Conservation (phyloP, 345 rosid species). For the Syzygium oleosum region DNA sequence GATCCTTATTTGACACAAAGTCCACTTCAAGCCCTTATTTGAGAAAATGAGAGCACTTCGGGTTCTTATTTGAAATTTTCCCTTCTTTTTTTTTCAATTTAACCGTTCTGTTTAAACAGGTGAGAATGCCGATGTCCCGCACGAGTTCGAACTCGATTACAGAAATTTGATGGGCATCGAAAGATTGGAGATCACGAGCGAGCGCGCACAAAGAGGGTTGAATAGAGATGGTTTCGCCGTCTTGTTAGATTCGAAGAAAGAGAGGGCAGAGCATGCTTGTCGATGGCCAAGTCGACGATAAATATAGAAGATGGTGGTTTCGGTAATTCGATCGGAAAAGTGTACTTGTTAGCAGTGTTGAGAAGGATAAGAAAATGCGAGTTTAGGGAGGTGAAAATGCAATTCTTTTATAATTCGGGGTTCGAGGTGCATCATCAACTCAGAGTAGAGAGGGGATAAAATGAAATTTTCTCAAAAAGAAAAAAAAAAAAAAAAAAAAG, state of each 20-base stretch:
- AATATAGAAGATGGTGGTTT: neutral
- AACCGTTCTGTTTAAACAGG: neutral
- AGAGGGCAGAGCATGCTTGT: neutral
- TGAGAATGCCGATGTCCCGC: rapidly evolving
- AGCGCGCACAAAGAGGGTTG: neutral
- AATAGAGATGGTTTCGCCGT: neutral
- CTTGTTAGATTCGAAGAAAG: neutral
- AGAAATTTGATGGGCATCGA: rapidly evolving
- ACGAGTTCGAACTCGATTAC: rapidly evolving
- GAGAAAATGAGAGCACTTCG: no score
- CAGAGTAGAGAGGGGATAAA: neutral
- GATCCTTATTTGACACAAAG: no score
- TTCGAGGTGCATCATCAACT: neutral
- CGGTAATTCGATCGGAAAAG: rapidly evolving
- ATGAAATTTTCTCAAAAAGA: no score
- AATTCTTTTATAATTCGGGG: neutral
- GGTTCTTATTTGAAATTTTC: rapidly evolving
- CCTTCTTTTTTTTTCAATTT: neutral
- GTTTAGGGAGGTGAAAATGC: rapidly evolving
- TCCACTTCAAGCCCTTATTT: no score
- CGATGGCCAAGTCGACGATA: rapidly evolving
- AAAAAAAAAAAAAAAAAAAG: neutral
- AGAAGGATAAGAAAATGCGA: neutral
- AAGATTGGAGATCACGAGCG: no score
- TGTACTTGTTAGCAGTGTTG: neutral